Evolutionary conservation across 768 basidiomycete genomes (phyloP).

Genomic region (Pleurotus sapidus): DNA sequence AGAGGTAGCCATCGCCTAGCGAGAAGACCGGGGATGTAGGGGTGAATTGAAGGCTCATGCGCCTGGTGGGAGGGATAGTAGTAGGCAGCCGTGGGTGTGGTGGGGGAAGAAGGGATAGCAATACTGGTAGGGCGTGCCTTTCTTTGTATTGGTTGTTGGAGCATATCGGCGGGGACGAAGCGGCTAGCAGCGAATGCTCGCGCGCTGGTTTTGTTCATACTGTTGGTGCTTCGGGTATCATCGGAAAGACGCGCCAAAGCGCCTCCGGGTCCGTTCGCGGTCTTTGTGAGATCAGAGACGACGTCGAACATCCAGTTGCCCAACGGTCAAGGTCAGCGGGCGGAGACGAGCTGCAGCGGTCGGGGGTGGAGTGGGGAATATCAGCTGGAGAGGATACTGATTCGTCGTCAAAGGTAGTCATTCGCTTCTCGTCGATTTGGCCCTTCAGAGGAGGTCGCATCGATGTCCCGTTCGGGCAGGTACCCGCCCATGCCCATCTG

Average conservation of each 20-base stretch:
- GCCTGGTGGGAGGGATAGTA: conserved; percentile 31
- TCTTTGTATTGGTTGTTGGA: conserved; percentile 13
- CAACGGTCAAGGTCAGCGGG: conserved; percentile 56
- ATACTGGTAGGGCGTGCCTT: conserved; percentile 35
- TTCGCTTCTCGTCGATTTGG: conserved; percentile 4
- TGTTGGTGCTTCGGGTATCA: conserved; percentile 18
- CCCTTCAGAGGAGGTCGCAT: neutral
- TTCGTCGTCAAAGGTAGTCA: neutral
- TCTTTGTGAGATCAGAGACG: conserved; percentile 58
- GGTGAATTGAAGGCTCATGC: conserved; percentile 65
- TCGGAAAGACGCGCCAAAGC: neutral
- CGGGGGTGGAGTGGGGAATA: conserved; percentile 10
- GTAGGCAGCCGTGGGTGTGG: conserved; percentile 21
- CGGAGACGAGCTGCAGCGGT: conserved; percentile 1
- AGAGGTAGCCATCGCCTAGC: neutral
- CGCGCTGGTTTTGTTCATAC: conserved; percentile 10
- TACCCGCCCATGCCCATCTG: conserved; percentile 55
- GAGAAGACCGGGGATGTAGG: conserved; percentile 44
- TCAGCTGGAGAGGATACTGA: neutral
- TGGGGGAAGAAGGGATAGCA: conserved; percentile 29
- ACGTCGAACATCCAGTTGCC: conserved; percentile 89
- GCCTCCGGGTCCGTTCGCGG: conserved; percentile 4
- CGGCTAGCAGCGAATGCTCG: conserved; percentile 21
- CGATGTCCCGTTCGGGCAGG: conserved; percentile 34
- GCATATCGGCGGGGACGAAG: conserved; percentile 32